Base-by-base conservation (phyloP, 129 eudicot genomes). In the Helianthus annuus region DNA sequence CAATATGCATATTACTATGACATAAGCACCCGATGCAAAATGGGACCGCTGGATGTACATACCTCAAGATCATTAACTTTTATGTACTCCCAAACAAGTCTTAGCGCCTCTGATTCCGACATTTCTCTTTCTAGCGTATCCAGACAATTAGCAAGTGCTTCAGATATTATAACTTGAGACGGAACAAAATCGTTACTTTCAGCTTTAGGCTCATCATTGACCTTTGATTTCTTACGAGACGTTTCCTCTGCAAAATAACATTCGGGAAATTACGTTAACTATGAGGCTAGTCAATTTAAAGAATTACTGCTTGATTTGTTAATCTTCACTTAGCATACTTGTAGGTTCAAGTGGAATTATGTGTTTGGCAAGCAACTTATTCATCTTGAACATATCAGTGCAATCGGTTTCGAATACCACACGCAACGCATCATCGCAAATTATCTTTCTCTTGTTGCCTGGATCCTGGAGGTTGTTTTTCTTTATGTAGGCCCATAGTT, bases 381-480 rank as follows among this genome's bases (percentile, higher is more conserved):
- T 92, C 98, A 92, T 92, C 87, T 92, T 85, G 76, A 92, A 92
- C 96, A 92, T 92, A 71, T 92, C 96, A 51, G 98, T 92, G 76
- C 79, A 81, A 52, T 92, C 96, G 9, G 86, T 83, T 83, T 92
- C 98, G 57, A 92, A 89, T 10, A 92, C 83, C 73, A 85, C 79
- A 10, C 96, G 95, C 56, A 92, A 78, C 71, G 90, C 95, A 44
- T 92, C 98, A 80, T 92, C 90, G 76, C 98, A 92, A 48, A 89
- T 85, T 79, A 92, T 92, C 84, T 92, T 92, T 78, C 96, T 92
- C 82, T 89, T 92, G 83, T 92, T 89, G 53, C 82, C 89, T 36
- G 98, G 98, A 82, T 92, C 98, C 73, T 92, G 98, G 22, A 92
- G 96, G 71, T 92, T 89, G 83, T 92, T 70, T 79, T 89, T 89